Evolutionary conservation across 768 basidiomycete species (phyloP), one percentile per base, ranked within the genome.

Genomic region (Lentinula aciculospora): DNA sequence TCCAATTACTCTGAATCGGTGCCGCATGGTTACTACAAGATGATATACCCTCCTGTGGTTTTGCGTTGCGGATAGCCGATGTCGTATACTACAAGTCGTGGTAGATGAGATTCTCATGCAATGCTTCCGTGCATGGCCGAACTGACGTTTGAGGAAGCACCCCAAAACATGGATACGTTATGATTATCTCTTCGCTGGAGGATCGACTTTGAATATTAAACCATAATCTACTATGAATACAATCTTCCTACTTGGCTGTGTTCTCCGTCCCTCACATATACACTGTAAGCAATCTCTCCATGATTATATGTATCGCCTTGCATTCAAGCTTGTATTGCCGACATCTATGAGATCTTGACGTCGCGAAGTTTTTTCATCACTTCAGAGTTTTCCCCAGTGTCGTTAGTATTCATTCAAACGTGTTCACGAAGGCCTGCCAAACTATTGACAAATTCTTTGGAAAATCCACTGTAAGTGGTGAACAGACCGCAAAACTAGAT

Each of bases 81-180:
- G 4, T 3, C n/a, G 40, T 4, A 46, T 1, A 31, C 27, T 17
- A 8, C n/a, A 8, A 31, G 4, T n/a, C 6, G 47, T 5, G 25
- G 7, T 25, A 48, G 29, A 28, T 27, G 29, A n/a, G 29, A 50
- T 50, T 34, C 10, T 17, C 12, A 8, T 21, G 21, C 45, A 34
- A 28, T n/a, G 13, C 21, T 49, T 12, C 23, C 28, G 49, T 51
- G n/a, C 29, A 32, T 48, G 47, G 17, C 31, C 19, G 31, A 51
- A 31, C 5, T 32, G 19, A 21, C n/a, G 47, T 25, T 23, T 31
- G n/a, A 32, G 17, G 25, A 39, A 39, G 51, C 51, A 53, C 51
- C 51, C 51, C 51, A 53, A 53, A 53, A 53, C 51, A 53, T 53
- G 51, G 25, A 39, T 17, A 4, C 32, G 27, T 34, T 50, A 12